Conservation (phyloP, 2,329 filamentous ascomycete genomes). For the Colletotrichum kahawae region DNA sequence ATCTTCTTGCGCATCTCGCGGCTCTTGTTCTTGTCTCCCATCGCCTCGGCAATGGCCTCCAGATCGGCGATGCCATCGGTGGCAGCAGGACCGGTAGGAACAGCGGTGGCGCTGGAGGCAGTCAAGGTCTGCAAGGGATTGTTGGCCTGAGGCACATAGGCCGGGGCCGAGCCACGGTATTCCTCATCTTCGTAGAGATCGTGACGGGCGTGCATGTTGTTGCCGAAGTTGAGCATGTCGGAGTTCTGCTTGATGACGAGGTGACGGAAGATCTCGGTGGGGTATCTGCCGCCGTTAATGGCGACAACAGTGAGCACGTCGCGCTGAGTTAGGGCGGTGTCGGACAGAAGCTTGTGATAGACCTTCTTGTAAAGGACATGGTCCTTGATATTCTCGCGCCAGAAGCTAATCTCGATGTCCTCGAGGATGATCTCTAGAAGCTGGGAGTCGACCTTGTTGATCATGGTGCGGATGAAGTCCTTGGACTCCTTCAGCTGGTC, state of each 20-base stretch:
- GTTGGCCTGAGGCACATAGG: not conserved
- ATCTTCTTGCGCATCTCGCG: constrained; percentile 2
- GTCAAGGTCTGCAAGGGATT: not conserved
- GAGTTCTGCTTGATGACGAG: constrained; percentile 14
- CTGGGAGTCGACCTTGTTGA: not conserved
- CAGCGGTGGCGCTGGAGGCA: not conserved
- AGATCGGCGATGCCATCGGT: not conserved
- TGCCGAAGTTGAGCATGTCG: constrained; percentile 3
- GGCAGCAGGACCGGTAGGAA: not conserved
- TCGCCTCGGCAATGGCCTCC: not conserved
- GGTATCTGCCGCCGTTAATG: constrained; percentile 12
- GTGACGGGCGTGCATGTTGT: not conserved
- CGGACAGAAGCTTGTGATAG: not conserved
- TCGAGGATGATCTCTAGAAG: constrained; percentile 21
- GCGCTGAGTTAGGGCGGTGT: not conserved
- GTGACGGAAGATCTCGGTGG: constrained; percentile 5
- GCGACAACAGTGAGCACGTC: constrained; percentile 18
- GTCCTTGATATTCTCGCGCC: not conserved
- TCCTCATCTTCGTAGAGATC: constrained; percentile 8
- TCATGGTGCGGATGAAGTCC: not conserved
- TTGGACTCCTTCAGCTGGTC: not conserved
- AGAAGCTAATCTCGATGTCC: constrained; percentile 17
- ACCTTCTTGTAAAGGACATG: not conserved
- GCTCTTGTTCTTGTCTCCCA: not conserved
- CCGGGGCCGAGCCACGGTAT: not conserved